Evolutionary conservation across 352 stramenopile genomes (phyloP), one percentile per base, ranked within the genome.

Genomic region (Phytophthora chlamydospora): DNA sequence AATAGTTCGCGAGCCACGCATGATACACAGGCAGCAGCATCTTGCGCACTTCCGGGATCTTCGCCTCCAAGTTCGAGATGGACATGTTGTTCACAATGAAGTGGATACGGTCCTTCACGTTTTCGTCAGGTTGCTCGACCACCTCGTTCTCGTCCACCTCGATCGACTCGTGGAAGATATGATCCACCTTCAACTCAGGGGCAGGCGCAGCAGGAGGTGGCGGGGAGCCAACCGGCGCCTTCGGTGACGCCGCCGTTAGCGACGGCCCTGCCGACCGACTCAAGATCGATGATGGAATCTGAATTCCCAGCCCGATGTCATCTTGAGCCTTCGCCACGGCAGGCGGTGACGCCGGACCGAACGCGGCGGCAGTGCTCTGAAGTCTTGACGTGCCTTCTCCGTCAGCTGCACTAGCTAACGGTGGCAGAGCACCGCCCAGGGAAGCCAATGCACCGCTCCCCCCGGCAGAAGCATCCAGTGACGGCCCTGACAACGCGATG

Each of bases 61-160:
- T 99, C 27, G 82, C 83, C 47, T 99, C 95, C 17, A 99, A 76
- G 69, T 99, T 99, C 21, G 87, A 96, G 50, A 97, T 94, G 42
- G 97, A 98, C 72, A 99, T 95, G 72, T 99, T 99, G 80, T 99
- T 99, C 66, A 99, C 97, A 16, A 99, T 95, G 64, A 99, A 99
- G 71, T 99, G 96, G 61, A 99, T 97, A n/a, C 96, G 83, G 71
- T 99, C 97, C 52, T 98, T 87, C 43, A 98, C 67, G 17, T 58
- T 83, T 65, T 94, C 83, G 11, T 95, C 88, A 0, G 88, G 88
- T 53, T 96, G 85, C 39, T 71, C 59, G 24, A 92, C 69, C 11
- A 66, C 71, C 65, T 90, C 80, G 27, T 76, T 54, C 32, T 93
- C 83, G 34, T 94, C 81, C 14, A 87, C 54, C 4, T 68, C 60